Conservation (phyloP, 148 eudicot species). For the Nepenthes gracilis region DNA sequence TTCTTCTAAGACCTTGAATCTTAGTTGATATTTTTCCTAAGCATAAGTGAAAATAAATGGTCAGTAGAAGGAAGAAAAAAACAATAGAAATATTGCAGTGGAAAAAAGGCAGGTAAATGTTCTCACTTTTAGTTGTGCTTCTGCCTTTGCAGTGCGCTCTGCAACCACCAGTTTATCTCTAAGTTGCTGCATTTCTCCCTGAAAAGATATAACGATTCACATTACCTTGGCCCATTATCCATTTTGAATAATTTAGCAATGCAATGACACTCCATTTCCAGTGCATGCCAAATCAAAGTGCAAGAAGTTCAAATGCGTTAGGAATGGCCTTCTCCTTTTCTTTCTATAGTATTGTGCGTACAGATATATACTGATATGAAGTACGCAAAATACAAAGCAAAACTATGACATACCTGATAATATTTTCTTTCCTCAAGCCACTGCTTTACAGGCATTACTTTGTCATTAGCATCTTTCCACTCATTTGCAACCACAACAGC, state of each 20-base stretch:
- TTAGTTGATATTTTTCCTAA: constrained; percentile 79
- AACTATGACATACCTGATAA: constrained; percentile 38
- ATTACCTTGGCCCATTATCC: background rate
- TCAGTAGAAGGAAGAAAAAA: constrained; percentile 7
- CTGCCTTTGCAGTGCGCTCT: constrained; percentile 93
- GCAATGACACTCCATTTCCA: no score
- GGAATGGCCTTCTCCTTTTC: no score
- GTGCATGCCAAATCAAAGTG: no score
- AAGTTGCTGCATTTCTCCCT: constrained; percentile 50
- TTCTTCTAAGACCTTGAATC: constrained; percentile 94
- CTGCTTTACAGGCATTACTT: constrained; percentile 98
- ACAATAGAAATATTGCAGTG: background rate
- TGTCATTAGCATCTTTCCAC: constrained; percentile 96
- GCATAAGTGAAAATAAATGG: constrained; percentile 1
- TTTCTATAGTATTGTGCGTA: no score
- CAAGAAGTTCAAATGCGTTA: no score
- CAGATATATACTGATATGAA: no score
- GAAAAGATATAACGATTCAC: constrained; percentile 1
- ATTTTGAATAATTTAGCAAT: background rate
- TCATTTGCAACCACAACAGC: constrained; percentile 96
- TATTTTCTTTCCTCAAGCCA: constrained; percentile 97
- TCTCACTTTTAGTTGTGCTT: constrained; percentile 82
- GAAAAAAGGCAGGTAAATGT: constrained; percentile 1
- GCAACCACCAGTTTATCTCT: constrained; percentile 75
- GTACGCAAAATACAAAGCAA: no score